Base-by-base conservation (phyloP, 2,329 filamentous ascomycete genomes). In the Pseudocercospora fuligena region DNA sequence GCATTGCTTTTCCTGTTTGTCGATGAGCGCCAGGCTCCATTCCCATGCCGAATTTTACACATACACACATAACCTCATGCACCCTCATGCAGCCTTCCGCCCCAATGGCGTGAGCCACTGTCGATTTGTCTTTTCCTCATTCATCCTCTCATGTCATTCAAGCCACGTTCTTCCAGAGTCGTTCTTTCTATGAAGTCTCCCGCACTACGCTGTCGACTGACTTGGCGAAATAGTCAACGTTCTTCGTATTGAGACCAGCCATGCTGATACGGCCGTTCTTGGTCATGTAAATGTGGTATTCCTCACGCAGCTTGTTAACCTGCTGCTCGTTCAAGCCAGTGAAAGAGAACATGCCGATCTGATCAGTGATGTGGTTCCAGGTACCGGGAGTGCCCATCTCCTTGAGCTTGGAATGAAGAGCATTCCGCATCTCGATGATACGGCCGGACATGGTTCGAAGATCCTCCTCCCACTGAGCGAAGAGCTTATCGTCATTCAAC, bases 261-360 rank as follows among this genome's bases (percentile, higher is more conserved):
- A 99, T 98, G 78, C 92, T 96, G 81, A 98, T 97, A 58, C 95
- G 91, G 23, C 95, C 95, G 77, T 99, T 99, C 88, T 97, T 97
- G 72, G 94, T 98, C 83, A 94, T 94, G 82, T 95, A 95, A 62
- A 95, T 85, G 79, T 95, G 92, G 66, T 85, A 87, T 60, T 92
- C 87, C 68, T 88, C 84, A 61, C 90, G 86, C 68, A 95, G 82
- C 81, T 88, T 89, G 73, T 86, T 60, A 7, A 94, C 92, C 78
- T 95, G 92, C 69, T 87, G 78, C 82, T 93, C 91, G 12, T 80
- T 87, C 78, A 96, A 81, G 12, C 92, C 92, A 0, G 92, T 96
- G 80, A 97, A 99, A 80, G 90, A 94, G 83, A 99, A 99, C 95
- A 99, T 99, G 83, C 95, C 95, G 78, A 99, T 99, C 86, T 99